A percentile compares a stretch with the other conserved stretches of the same genome.
phyloP scores from a whole-genome alignment of 495 filamentous ascomycete genomes.

The Tuber microsphaerosporum region DNA sequence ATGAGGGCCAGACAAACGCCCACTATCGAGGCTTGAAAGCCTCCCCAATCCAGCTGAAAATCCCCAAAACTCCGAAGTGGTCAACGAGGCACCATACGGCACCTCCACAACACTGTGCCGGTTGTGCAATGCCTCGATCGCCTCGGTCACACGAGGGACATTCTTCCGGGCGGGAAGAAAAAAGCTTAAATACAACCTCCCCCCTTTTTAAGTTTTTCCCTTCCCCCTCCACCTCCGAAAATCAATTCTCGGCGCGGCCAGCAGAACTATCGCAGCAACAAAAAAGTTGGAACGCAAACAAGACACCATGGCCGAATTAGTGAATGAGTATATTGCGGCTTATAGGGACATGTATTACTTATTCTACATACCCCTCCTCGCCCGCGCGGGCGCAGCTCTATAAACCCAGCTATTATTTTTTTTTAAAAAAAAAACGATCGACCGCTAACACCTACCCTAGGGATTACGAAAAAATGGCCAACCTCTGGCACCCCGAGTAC shows the following conservation, averaged over 20 bases:
- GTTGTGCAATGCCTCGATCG: not conserved
- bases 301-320: constrained; percentile 17
- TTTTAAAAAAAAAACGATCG: too few relatives aligned
- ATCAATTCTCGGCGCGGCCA: not conserved
- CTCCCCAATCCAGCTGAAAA: not conserved
- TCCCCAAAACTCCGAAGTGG: not conserved
- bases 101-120: not conserved
- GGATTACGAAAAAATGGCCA: constrained; percentile 17
- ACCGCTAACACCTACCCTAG: not conserved
- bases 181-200: not conserved
- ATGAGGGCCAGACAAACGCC: not conserved
- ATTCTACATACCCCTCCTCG: not conserved
- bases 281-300: not conserved
- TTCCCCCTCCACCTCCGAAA: not conserved
- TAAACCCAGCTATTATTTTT: not conserved
- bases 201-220: not conserved
- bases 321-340: constrained; percentile 21
- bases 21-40: not conserved
- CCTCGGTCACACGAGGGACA: not conserved
- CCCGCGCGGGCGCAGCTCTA: not conserved
- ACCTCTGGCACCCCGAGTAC: constrained; percentile 26
- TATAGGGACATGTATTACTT: constrained; percentile 18
- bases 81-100: not conserved
- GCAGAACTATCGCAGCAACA: not conserved
- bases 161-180: not conserved